Evolutionary conservation across 192 early-diverging fungal genomes (phyloP), one percentile per base, ranked within the genome.

Genomic region (Radiomyces spectabilis): DNA sequence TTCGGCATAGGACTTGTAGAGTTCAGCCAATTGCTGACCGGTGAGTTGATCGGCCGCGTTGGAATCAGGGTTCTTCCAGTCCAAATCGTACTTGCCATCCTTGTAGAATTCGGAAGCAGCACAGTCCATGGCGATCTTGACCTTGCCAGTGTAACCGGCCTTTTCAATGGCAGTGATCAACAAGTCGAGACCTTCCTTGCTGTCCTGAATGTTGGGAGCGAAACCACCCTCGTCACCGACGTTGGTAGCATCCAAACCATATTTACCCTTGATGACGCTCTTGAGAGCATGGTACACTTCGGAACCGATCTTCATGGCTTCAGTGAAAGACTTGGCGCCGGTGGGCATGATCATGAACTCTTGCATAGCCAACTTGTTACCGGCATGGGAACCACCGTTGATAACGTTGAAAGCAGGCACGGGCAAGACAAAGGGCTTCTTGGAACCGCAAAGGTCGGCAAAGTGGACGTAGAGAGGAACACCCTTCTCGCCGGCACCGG

Each of bases 301-400:
- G 37, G 87, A 86, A 48, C 95, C 95, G 39, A 97, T 97, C 80
- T 86, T 83, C 92, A 98, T 93, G 59, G 95, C 95, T 74, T 98
- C 93, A 31, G 86, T 70, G 77, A 97, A 98, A 27, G 87, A 86
- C 35, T 73, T 47, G 27, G 95, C 95, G 58, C 95, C 95, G 40
- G 91, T 94, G 51, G 95, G 95, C 69, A 96, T 73, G 59, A 98
- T 98, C 96, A 98, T 98, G 79, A 97, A 98, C 76, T 98, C 96
- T 74, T 98, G 96, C 93, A 98, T 95, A 59, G 96, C 96, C 53
- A 98, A 85, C 80, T 95, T 97, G 89, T 98, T 98, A 59, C 96
- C 96, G 38, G 96, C 96, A 76, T 98, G 95, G 50, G 89, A 91
- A 51, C 95, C 95, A 66, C 95, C 95, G 82, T 98, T 98, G 78